Percentiles rank a stretch among this genome's conserved stretches.
Evolutionary conservation across 1,284 basidiomycete species (phyloP).

Genomic region (Sphaerobolus stellatus): DNA sequence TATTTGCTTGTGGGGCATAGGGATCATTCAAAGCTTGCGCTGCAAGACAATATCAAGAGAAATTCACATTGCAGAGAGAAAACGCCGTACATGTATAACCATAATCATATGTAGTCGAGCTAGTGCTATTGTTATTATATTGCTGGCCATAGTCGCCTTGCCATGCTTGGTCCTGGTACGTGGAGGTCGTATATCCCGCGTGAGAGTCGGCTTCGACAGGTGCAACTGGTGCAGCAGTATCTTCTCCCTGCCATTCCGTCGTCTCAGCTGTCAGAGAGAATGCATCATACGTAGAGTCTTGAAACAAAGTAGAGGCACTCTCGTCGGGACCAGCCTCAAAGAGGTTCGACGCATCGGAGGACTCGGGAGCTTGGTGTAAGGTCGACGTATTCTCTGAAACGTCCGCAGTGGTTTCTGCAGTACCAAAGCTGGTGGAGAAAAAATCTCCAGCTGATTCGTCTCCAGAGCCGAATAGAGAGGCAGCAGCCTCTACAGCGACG

Average conservation of each 20-base stretch:
- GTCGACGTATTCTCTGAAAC: background rate
- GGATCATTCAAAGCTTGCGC: background rate
- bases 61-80: background rate
- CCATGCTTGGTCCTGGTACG: slow-evolving; percentile 28
- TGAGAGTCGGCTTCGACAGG: slow-evolving; percentile 1
- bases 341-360: slow-evolving; percentile 10
- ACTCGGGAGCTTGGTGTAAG: background rate
- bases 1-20: background rate
- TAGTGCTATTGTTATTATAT: slow-evolving; percentile 24
- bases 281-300: background rate
- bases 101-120: slow-evolving; percentile 11
- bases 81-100: slow-evolving; percentile 10
- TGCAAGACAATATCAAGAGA: background rate
- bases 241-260: background rate
- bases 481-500: slow-evolving; percentile 65
- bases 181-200: slow-evolving; percentile 14
- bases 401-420: background rate
- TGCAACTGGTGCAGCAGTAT: background rate
- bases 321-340: slow-evolving; percentile 13
- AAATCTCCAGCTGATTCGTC: slow-evolving; percentile 56
- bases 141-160: slow-evolving; percentile 27
- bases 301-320: slow-evolving; percentile 2
- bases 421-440: slow-evolving; percentile 51
- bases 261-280: background rate
- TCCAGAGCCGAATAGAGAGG: slow-evolving; percentile 69